phyloP scores from a whole-genome alignment of 176 grass and related monocot genomes.

The Zoysia japonica region DNA sequence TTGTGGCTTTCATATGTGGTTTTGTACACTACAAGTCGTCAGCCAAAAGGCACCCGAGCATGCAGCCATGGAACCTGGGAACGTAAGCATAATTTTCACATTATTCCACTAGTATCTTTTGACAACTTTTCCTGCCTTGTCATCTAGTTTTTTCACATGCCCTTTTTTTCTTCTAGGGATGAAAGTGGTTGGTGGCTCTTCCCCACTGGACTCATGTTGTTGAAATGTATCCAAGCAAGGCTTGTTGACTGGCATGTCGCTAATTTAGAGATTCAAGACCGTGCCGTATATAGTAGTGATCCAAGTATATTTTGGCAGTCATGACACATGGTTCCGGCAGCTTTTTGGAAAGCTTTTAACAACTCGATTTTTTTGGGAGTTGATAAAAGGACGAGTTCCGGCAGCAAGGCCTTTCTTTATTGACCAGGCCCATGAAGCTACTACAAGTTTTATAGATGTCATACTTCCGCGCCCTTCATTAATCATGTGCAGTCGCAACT shows the following conservation, averaged over 20 bases:
- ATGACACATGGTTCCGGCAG: constrained; percentile 51
- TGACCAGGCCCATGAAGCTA: constrained; percentile 62
- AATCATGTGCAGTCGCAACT: constrained; percentile 61
- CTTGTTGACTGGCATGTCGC: constrained; percentile 99
- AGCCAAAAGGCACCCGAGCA: constrained; percentile 73
- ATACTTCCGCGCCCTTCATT: constrained; percentile 45
- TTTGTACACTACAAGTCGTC: constrained; percentile 97
- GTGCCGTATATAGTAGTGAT: constrained; percentile 86
- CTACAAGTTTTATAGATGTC: constrained; percentile 43
- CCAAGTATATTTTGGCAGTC: constrained; percentile 92
- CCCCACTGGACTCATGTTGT: constrained; percentile 71
- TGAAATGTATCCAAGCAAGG: constrained; percentile 98
- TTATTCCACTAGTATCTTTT: not conserved
- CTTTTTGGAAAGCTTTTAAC: constrained; percentile 63
- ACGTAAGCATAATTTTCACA: constrained; percentile 60
- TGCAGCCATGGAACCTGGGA: constrained; percentile 91
- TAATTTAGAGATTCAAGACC: constrained; percentile 99
- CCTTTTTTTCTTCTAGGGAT: constrained; percentile 62
- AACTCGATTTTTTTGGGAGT: constrained; percentile 77
- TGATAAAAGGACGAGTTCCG: constrained; percentile 56
- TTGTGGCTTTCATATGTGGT: constrained; percentile 90
- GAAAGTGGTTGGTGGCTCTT: constrained; percentile 99
- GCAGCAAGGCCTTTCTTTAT: constrained; percentile 61
- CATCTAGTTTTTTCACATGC: not conserved
- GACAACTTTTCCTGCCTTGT: not conserved